Evolutionary conservation across 768 basidiomycete genomes (phyloP).

Genomic region (Tubosaeta sp.): DNA sequence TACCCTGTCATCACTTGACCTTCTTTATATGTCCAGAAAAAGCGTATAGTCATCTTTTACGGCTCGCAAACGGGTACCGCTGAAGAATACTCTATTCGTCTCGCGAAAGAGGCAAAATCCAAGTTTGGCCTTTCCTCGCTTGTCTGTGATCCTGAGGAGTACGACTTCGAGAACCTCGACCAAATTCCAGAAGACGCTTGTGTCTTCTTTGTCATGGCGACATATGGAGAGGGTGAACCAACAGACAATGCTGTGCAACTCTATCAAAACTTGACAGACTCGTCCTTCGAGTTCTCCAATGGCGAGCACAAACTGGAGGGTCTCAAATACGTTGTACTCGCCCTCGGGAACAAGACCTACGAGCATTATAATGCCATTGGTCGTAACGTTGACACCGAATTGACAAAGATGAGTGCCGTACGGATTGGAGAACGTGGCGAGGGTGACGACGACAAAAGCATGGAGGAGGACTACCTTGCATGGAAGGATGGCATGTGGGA

Average conservation of each 20-base stretch:
- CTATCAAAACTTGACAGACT: constrained; percentile 87
- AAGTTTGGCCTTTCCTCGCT: constrained; percentile 94
- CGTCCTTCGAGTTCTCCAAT: constrained; percentile 81
- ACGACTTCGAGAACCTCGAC: constrained; percentile 97
- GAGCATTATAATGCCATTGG: constrained; percentile 95
- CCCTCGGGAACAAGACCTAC: constrained; percentile 90
- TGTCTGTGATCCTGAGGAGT: constrained; percentile 98
- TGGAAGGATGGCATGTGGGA: constrained; percentile 99
- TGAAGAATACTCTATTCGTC: constrained; percentile 95
- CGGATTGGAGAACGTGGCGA: constrained; percentile 90
- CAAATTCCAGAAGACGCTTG: constrained; percentile 81
- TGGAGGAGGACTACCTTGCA: constrained; percentile 99
- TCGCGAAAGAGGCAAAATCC: constrained; percentile 96
- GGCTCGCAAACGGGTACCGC: constrained; percentile 99
- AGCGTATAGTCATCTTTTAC: constrained; percentile 95
- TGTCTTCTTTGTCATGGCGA: constrained; percentile 95
- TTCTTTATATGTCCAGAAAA: constrained; percentile 70
- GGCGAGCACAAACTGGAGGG: constrained; percentile 72
- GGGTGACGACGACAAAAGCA: constrained; percentile 98
- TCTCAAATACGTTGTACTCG: constrained; percentile 93
- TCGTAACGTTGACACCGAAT: constrained; percentile 65
- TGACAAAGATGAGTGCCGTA: constrained; percentile 75
- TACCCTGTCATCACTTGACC: constrained; percentile 5
- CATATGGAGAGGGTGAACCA: constrained; percentile 98
- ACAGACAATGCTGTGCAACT: constrained; percentile 96